Evolutionary conservation across 345 rosid genomes (phyloP), one percentile per base, ranked within the genome.

Genomic region (Citrus unshiu): DNA sequence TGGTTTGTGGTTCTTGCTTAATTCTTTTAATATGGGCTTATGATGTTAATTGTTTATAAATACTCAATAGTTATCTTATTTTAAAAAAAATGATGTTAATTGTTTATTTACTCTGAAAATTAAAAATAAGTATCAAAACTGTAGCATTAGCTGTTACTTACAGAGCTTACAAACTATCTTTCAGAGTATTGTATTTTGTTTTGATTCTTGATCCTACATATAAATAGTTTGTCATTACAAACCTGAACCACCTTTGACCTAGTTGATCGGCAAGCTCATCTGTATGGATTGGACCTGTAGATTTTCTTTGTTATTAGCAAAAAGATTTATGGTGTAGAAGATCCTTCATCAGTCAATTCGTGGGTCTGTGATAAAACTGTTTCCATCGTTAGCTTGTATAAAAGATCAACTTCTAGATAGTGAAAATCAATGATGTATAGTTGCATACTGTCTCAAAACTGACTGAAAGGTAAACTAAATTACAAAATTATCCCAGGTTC

Each of bases 1-100:
- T 72, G 10, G 8, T 64, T 70, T 78, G 29, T 14, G 10, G 43
- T 81, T 21, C 7, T 76, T 8, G 25, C 27, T 75, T 83, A 64
- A 62, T 74, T 59, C 27, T 29, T 68, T 27, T 66, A 22, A 73
- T 61, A 32, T 8, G 51, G 54, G 49, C 56, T 12, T 25, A 58
- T 71, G 18, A 46, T 40, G 32, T 32, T 30, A 67, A 32, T 54
- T 73, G 6, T 72, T 29, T 72, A 66, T 58, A 13, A 13, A 46
- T 46, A 46, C 18, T 46, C 46, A 40, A 3, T 46, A 46, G 18
- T 46, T 46, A 3, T 46, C 18, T 12, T 46, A 46, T 46, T 46
- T 9, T 2, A 3, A 13, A 46, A 46, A 46, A 46, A 40, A 40
- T 12, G 14, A 43, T 40, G 32, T 43, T 30, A 66, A 32, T 54